Evolutionary conservation across 1,284 basidiomycete genomes (phyloP).

Genomic region (Trichosporon coremiiforme): DNA sequence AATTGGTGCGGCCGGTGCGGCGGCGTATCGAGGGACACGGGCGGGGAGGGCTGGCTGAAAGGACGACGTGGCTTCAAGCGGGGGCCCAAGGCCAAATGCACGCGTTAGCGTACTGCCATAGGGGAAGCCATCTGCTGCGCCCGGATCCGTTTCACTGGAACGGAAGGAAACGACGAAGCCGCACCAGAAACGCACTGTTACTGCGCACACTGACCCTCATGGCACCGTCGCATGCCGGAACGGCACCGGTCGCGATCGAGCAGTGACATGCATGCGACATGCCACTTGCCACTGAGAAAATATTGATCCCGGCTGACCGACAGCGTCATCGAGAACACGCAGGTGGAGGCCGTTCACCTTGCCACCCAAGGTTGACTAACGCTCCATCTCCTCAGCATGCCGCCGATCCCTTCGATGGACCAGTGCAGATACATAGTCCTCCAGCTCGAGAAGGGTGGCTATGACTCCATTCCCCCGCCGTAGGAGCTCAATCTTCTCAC

Average conservation of each 20-base stretch:
- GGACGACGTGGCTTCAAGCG: neutral
- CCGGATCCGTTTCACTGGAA: too few species aligned
- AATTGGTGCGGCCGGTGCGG: neutral
- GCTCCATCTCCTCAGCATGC: neutral
- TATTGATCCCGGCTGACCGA: too few species aligned
- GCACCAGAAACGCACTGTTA: too few species aligned
- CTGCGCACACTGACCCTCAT: too few species aligned
- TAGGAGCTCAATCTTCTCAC: neutral
- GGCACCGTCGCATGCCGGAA: too few species aligned
- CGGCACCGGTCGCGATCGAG: too few species aligned
- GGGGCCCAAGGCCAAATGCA: neutral
- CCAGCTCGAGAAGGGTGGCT: constrained; percentile 1
- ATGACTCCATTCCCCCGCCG: neutral
- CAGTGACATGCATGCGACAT: too few species aligned
- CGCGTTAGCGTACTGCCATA: neutral
- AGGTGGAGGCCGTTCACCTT: constrained; percentile 3
- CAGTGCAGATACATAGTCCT: neutral
- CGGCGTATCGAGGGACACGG: too few species aligned
- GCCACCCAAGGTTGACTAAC: neutral
- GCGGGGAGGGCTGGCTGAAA: too few species aligned
- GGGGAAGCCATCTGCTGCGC: neutral
- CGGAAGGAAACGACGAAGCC: too few species aligned
- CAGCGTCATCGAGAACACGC: neutral
- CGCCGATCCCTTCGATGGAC: neutral
- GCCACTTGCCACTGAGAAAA: too few species aligned